Evolutionary conservation across 176 grass and related monocot genomes (phyloP), one percentile per base, ranked within the genome.

Genomic region (Metroxylon sagu): DNA sequence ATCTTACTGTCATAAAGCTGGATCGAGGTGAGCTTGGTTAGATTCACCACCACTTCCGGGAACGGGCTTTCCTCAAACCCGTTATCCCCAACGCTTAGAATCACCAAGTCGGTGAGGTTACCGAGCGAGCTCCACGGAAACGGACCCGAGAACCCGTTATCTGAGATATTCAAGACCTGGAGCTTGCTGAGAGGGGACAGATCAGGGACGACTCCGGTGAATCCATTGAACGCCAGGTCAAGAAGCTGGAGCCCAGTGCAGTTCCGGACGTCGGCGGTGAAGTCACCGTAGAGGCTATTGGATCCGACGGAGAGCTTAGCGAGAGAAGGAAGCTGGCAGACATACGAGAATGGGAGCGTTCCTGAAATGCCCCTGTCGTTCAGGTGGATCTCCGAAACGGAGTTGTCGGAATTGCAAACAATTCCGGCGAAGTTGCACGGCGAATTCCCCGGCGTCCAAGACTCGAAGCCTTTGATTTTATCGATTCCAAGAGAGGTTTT

Each of bases 111-210:
- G 1, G 53, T 74, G 61, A 79, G 73, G 50, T 61, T 19, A 5
- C 25, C 10, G 6, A 97, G 81, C 21, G 92, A 71, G 1, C 52
- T 3, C 92, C 92, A 97, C 0, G 87, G 92, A 65, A 97, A 97
- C 18, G 28, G 19, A 1, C 92, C 87, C 6, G 66, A 31, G 75
- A 97, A 85, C 23, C 1, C 7, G 60, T 82, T 97, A 12, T 59
- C 12, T 0, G 92, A 78, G 28, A 97, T 30, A 76, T 97, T 97
- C 48, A 97, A 74, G 0, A 5, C 28, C n/a, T 52, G 60, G 6
- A 97, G 83, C 4, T 18, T 39, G 2, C 16, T 4, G 3, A 97
- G 78, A 25, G 26, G 69, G 8, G 84, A 77, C 23, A 97, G 74
- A 74, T 97, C 73, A 1, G 92, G 87, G 6, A 91, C 48, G 6